These are phyloP conservation scores for Dispira parvispora DNA, from an alignment of 192 early-diverging fungal genomes.

Conservation along the genomic window DNA sequence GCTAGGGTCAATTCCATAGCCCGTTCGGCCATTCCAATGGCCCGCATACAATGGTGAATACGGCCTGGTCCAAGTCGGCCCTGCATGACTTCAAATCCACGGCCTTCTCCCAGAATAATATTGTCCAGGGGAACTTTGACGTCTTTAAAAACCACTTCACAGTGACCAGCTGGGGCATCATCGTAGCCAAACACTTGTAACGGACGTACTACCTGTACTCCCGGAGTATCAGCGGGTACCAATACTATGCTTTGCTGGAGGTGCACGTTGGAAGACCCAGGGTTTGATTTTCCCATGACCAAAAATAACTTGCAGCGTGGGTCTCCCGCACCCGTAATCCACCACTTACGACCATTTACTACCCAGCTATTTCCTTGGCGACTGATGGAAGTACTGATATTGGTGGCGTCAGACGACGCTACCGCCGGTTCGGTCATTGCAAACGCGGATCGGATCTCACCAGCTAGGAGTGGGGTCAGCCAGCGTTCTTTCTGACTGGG, in stretches of 20 bases:
- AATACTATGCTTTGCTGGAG: slow-evolving; percentile 79
- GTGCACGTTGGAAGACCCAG: slow-evolving; percentile 40
- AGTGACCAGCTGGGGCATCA: slow-evolving; percentile 93
- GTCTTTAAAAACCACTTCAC: slow-evolving; percentile 80
- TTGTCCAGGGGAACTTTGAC: slow-evolving; percentile 74
- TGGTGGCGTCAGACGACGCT: slow-evolving; percentile 94
- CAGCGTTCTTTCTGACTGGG: slow-evolving; percentile 64
- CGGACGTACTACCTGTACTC: slow-evolving; percentile 68
- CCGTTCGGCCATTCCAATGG: slow-evolving; percentile 85
- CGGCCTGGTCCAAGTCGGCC: slow-evolving; percentile 91
- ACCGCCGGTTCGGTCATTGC: slow-evolving; percentile 97
- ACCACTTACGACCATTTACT: slow-evolving; percentile 88
- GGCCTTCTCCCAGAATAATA: slow-evolving; percentile 87
- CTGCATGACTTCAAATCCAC: slow-evolving; percentile 97
- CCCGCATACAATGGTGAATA: slow-evolving; percentile 97
- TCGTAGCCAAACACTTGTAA: slow-evolving; percentile 87
- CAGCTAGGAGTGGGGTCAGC: slow-evolving; percentile 69
- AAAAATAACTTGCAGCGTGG: slow-evolving; percentile 84
- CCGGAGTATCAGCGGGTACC: slow-evolving; percentile 69
- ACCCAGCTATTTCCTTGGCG: slow-evolving; percentile 44
- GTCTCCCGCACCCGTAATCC: slow-evolving; percentile 94
- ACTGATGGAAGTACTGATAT: slow-evolving; percentile 75
- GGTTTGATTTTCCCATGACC: slow-evolving; percentile 79
- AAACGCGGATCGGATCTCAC: slow-evolving; percentile 90
- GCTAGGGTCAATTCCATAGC: slow-evolving; percentile 71